Percentiles rank a stretch among this genome's conserved stretches.
phyloP scores from a whole-genome alignment of 805 yeast genomes.

The Ogataea saltuana region DNA sequence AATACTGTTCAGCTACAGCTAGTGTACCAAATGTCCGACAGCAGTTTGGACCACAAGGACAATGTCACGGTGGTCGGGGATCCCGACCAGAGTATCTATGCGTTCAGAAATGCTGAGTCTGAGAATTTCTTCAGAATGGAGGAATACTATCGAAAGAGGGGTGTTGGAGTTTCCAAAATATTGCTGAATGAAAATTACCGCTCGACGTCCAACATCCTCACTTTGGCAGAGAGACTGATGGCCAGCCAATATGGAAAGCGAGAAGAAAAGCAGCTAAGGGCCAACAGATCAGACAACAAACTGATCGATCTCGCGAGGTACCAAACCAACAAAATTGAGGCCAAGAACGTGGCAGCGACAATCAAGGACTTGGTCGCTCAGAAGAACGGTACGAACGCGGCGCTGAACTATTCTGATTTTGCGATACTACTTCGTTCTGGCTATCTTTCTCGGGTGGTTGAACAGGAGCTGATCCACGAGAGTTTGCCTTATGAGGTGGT shows the following conservation, averaged over 20 bases:
- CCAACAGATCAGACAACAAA: conserved; percentile 45
- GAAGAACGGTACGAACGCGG: conserved; percentile 42
- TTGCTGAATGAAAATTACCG: conserved; percentile 75
- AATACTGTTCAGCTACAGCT: conserved; percentile 73
- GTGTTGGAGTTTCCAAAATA: conserved; percentile 25
- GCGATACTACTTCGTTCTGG: conserved; percentile 72
- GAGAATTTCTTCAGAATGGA: conserved; percentile 64
- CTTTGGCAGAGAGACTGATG: conserved; percentile 66
- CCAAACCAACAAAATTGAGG: conserved; percentile 51
- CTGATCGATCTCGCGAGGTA: conserved; percentile 49
- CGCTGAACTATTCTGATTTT: conserved; percentile 55
- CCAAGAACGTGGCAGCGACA: conserved; percentile 56
- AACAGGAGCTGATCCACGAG: conserved; percentile 54
- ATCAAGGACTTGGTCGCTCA: conserved; percentile 45
- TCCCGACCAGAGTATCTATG: conserved; percentile 94
- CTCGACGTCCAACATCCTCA: conserved; percentile 67
- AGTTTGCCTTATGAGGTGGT: conserved; percentile 67
- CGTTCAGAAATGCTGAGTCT: conserved; percentile 78
- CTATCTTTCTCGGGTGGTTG: conserved; percentile 61
- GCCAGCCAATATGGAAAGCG: conserved; percentile 53
- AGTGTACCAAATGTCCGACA: conserved; percentile 51
- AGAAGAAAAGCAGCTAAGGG: conserved; percentile 42
- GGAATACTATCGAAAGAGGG: conserved; percentile 29
- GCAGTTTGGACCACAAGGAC: conserved; percentile 41
- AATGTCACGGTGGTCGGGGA: conserved; percentile 91